Percentiles rank a stretch among this genome's conserved stretches.
Evolutionary conservation across 2,329 filamentous ascomycete genomes (phyloP).

Genomic region (Colletotrichum truncatum): DNA sequence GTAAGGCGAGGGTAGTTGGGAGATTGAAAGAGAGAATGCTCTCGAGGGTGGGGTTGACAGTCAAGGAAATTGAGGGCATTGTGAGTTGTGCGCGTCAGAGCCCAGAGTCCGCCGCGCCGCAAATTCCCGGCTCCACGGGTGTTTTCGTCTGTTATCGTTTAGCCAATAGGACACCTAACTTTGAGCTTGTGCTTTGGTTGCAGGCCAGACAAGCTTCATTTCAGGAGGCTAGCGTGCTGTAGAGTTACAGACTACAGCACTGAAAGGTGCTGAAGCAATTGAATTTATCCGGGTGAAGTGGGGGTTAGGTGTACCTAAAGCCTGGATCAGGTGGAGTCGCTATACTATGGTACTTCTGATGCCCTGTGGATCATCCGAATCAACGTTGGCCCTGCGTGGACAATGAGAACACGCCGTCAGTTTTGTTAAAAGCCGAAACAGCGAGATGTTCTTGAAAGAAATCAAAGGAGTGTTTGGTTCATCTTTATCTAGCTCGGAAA

Average conservation of each 20-base stretch:
- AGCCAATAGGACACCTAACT: conserved; percentile 14
- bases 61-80: conserved; percentile 18
- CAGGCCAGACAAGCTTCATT: conserved; percentile 22
- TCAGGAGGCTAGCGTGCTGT: conserved; percentile 1
- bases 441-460: too few relatives aligned
- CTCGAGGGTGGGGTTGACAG: not conserved
- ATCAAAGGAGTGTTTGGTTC: not conserved
- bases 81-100: conserved; percentile 29
- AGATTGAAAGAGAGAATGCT: not conserved
- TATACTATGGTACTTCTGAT: not conserved
- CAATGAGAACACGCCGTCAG: not conserved
- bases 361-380: not conserved
- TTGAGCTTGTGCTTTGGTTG: conserved; percentile 30
- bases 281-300: not conserved
- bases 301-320: not conserved
- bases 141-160: conserved; percentile 7
- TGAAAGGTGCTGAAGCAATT: not conserved
- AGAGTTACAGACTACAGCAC: not conserved
- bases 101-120: conserved; percentile 9
- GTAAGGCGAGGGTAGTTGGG: not conserved
- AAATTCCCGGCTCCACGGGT: conserved; percentile 20
- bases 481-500: too few relatives aligned
- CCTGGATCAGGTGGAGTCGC: not conserved
- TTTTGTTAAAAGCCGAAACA: too few relatives aligned
- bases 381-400: not conserved